Conservation (phyloP, 108 stramenopile genomes). For the Fistulifera pelliculosa region DNA sequence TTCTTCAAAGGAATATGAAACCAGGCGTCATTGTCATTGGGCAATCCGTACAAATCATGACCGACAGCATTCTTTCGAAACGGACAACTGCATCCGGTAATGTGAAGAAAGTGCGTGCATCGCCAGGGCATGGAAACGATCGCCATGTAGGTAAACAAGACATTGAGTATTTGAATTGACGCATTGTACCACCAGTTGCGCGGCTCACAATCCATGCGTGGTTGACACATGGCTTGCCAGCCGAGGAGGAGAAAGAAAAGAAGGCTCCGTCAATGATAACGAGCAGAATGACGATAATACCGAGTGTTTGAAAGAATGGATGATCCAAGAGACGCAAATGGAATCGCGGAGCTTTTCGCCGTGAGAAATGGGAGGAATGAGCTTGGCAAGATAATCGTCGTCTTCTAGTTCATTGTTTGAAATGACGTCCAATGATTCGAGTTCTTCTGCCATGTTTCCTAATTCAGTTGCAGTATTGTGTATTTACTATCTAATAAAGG, state of each 20-base stretch:
- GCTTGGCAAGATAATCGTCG: not conserved
- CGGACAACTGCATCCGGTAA: slow-evolving; percentile 2
- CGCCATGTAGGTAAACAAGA: slow-evolving; percentile 21
- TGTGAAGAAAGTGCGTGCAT: slow-evolving; percentile 8
- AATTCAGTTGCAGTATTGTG: too few species aligned
- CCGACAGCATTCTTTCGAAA: slow-evolving; percentile 6
- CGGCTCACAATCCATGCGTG: slow-evolving; percentile 15
- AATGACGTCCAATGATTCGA: too few species aligned
- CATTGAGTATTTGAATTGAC: slow-evolving; percentile 18
- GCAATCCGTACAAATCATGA: slow-evolving; percentile 16
- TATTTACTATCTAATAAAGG: too few species aligned
- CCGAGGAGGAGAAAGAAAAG: slow-evolving; percentile 28
- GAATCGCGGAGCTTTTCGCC: slow-evolving; percentile 10
- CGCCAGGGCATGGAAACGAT: slow-evolving; percentile 19
- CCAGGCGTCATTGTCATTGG: slow-evolving; percentile 12
- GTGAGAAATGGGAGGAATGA: slow-evolving; percentile 7
- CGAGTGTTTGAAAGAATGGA: slow-evolving; percentile 3
- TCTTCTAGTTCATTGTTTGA: too few species aligned
- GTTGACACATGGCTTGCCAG: slow-evolving; percentile 16
- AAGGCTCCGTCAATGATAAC: slow-evolving; percentile 22
- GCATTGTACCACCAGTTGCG: slow-evolving; percentile 17
- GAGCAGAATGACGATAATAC: slow-evolving; percentile 8
- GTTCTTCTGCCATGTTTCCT: too few species aligned
- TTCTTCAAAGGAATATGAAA: slow-evolving; percentile 10
- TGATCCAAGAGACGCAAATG: slow-evolving; percentile 7